Evolutionary conservation across 78 protist species (phyloP), one percentile per base, ranked within the genome.

Genomic region (Dictyostelium capitatum): DNA sequence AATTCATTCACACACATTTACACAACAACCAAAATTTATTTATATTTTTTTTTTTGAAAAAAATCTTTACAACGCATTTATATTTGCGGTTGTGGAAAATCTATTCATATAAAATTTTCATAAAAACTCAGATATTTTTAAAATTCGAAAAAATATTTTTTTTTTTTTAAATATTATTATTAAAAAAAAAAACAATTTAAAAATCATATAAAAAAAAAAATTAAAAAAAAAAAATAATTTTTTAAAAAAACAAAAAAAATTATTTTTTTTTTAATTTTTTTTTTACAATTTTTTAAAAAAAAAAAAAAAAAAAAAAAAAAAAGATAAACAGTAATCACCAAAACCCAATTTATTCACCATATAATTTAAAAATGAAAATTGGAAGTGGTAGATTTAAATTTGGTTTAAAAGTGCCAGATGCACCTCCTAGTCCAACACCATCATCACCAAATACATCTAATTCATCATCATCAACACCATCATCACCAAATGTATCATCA

Each of bases 331-430:
- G n/a, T n/a, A n/a, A n/a, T n/a, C n/a, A n/a, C n/a, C n/a, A n/a
- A n/a, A n/a, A n/a, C n/a, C n/a, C n/a, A n/a, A n/a, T n/a, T n/a
- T n/a, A n/a, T n/a, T n/a, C n/a, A n/a, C n/a, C n/a, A n/a, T n/a
- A 7, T 47, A 20, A 25, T 4, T 3, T 12, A 10, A 75, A 25
- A 75, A 75, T 75, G 82, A 75, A 75, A 28, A 75, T 75, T 50
- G 82, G 82, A 50, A 30, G 65, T 25, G 59, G 64, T 5, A 75
- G 82, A 75, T 75, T 75, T 37, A 43, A 50, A 50, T 75, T 62
- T 23, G 43, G n/a, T 3, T 75, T 64, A 25, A 75, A 75, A 75
- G 23, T 75, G 25, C 82, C 82, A 51, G 82, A 75, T 17, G 82
- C 82, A n/a, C 82, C 82, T 23, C 64, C 82, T 25, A n/a, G 43